A percentile compares a stretch with the other conserved stretches of the same genome.
phyloP scores from a whole-genome alignment of 352 stramenopile species.

The Pythium periplocum region DNA sequence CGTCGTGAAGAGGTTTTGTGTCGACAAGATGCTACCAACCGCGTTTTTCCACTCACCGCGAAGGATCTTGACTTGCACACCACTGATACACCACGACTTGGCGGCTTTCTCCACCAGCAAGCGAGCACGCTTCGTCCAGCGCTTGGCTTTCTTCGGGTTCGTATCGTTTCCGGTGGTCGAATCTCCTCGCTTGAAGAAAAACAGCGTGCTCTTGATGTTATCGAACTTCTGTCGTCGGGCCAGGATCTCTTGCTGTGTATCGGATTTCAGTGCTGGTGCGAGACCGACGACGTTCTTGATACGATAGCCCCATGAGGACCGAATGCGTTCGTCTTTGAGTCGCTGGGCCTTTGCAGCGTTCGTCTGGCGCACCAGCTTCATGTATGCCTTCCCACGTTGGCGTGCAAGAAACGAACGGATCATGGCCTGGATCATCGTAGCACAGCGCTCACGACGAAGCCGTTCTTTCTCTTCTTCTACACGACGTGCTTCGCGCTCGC shows the following conservation, averaged over 20 bases:
- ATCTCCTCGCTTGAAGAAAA: constrained; percentile 21
- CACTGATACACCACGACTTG: constrained; percentile 47
- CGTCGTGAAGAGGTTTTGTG: constrained; percentile 53
- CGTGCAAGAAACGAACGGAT: constrained; percentile 15
- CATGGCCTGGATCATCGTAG: constrained; percentile 22
- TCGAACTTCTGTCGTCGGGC: constrained; percentile 26
- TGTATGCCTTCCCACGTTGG: constrained; percentile 22
- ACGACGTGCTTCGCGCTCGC: constrained; percentile 10
- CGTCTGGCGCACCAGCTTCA: constrained; percentile 25
- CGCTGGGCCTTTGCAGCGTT: constrained; percentile 21
- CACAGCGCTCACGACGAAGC: constrained; percentile 7
- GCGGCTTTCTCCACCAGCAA: constrained; percentile 28
- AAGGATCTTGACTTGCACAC: constrained; percentile 40
- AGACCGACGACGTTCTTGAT: constrained; percentile 21
- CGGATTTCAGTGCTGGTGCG: constrained; percentile 32
- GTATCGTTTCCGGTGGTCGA: constrained; percentile 2
- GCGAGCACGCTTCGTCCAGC: constrained; percentile 42
- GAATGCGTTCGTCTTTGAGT: constrained; percentile 21
- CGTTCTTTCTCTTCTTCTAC: constrained; percentile 14
- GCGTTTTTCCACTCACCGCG: constrained; percentile 40
- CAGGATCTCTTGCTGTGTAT: constrained; percentile 46
- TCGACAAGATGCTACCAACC: constrained; percentile 51
- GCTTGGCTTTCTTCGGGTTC: constrained; percentile 10
- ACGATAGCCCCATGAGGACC: constrained; percentile 17
- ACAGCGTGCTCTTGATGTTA: constrained; percentile 39